Evolutionary conservation across 202 grass and related monocot species (phyloP), one percentile per base, ranked within the genome.

Genomic region (Zizania palustris): DNA sequence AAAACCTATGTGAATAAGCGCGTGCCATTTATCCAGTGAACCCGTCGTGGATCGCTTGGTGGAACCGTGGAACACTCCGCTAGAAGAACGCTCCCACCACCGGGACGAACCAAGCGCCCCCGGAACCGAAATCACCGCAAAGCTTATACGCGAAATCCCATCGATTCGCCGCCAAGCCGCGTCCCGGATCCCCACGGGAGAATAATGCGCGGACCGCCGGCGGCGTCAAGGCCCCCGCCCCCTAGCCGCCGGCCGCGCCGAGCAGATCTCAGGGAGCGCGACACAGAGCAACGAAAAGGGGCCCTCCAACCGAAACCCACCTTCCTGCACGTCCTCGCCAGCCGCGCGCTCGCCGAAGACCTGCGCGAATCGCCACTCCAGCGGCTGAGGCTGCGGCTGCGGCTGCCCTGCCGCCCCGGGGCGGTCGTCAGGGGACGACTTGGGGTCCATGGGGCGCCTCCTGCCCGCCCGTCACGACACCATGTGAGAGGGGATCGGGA

Each of bases 241-340:
- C n/a, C n/a, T n/a, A n/a, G n/a, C 16, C 55, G 9, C 18, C 44
- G 14, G 11, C 59, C 48, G 60, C 69, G 77, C 48, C 11, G 66
- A 71, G 59, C 79, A 82, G 78, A 86, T 86, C 84, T 82, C 84
- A 60, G 65, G 78, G 43, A 14, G 48, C 0, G 49, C 35, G 65
- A 76, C 54, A n/a, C 38, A 49, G 28, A 63, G 35, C 12, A 80
- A 22, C 54, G 22, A 45, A 77, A 28, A 35, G 61, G 39, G 40
- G 40, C 50, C 41, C 20, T 9, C 45, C 35, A 19, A 36, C 19
- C 46, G 61, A n/a, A n/a, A 36, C 12, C 68, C 75, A 96, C 92
- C 92, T 92, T 92, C 92, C 81, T 92, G 92, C 58, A 96, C 89
- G 14, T 96, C 92, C 85, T 96, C 92, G 38, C 92, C 92, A 28